Evolutionary conservation across 768 basidiomycete genomes (phyloP), one percentile per base, ranked within the genome.

Genomic region (Russula earlei): DNA sequence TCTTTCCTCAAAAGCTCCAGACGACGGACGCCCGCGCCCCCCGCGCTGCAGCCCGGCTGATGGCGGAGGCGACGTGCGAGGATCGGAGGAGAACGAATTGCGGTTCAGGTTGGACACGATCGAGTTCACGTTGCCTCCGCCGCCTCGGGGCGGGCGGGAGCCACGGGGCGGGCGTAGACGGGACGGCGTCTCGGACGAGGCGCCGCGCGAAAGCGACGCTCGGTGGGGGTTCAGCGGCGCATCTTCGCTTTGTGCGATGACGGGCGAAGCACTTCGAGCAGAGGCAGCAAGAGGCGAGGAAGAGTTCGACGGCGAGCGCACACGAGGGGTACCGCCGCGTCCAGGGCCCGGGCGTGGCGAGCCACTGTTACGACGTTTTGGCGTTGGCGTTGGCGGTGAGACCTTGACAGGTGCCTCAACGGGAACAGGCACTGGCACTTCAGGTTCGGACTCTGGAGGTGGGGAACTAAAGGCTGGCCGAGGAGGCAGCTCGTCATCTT

Each of bases 381-480:
- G 80, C 15, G 77, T 75, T 2, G 81, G 81, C 17, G 77, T 76
- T 36, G 79, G 69, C 1, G 74, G 68, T 4, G 77, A 74, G n/a
- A 66, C 65, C 5, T 71, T 65, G 29, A 74, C 69, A 9, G 74
- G 63, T 7, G 72, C 66, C 9, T 70, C 65, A 22, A 70, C 58
- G 10, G 46, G 52, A 1, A 33, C 27, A 25, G 57, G 56, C 20
- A 7, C 24, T 2, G 51, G 34, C 12, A 47, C 27, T 25, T 36
- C 50, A 42, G 8, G 54, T 34, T 63, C 58, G 22, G 62, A 60
- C 53, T 71, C 69, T 14, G 69, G 41, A 0, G 71, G 67, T 2
- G 58, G 58, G 6, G 60, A 49, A 15, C 34, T 41, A 14, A 62
- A 62, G 20, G 51, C 45, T 5, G 61, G 62, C 14, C 70, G 70